Conservation (phyloP, 176 grass and related monocot genomes). For the Carex parvula region DNA sequence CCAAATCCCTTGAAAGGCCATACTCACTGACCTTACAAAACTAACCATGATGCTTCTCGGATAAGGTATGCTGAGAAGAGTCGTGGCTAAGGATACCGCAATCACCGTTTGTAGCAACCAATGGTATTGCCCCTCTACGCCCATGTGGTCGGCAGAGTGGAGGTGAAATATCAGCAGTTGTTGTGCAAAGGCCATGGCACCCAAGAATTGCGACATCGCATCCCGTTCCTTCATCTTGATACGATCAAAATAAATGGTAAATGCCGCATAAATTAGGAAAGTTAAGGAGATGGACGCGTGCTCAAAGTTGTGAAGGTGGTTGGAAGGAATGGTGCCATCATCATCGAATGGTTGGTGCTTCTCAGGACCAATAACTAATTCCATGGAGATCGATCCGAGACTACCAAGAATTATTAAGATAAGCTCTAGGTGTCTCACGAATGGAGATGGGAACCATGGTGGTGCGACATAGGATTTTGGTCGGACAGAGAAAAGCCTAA, state of each 20-base stretch:
- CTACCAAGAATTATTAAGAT: conserved; percentile 52
- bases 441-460: conserved; percentile 59
- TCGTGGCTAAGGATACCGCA: conserved; percentile 57
- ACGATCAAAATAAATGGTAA: conserved; percentile 63
- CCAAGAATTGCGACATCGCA: conserved; percentile 46
- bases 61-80: conserved; percentile 46
- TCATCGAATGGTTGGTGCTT: conserved; percentile 80
- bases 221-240: conserved; percentile 38
- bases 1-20: conserved; percentile 81
- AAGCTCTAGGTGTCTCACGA: conserved; percentile 56
- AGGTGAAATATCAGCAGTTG: conserved; percentile 83
- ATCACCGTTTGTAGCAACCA: conserved; percentile 70
- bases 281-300: conserved; percentile 89
- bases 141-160: conserved; percentile 83
- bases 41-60: conserved; percentile 56
- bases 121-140: conserved; percentile 86
- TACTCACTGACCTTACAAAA: conserved; percentile 62
- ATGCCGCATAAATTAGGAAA: conserved; percentile 59
- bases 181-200: conserved; percentile 56
- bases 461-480: conserved; percentile 61
- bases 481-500: conserved; percentile 46
- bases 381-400: conserved; percentile 65
- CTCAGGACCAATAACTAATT: conserved; percentile 74
- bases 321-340: conserved; percentile 73
- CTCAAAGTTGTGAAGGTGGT: conserved; percentile 98